phyloP scores from a whole-genome alignment of 352 stramenopile species.

The Phytophthora pinifolia region DNA sequence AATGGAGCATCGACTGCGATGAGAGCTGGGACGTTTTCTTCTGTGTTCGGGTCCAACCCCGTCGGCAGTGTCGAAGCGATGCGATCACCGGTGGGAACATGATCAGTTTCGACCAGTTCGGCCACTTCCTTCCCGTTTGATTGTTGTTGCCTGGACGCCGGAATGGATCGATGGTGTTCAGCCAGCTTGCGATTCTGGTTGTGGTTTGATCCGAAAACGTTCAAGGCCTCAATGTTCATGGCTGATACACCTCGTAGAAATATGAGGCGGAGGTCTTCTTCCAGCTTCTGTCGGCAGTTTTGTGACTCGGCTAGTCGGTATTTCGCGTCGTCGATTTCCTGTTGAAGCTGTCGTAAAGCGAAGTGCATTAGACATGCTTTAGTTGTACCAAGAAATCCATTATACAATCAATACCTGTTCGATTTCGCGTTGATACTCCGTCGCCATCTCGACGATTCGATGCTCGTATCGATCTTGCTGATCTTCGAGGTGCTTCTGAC shows the following conservation, averaged over 20 bases:
- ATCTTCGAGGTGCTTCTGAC: slow-evolving; percentile 28
- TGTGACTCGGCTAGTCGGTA: slow-evolving; percentile 35
- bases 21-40: neutral
- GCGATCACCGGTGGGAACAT: neutral
- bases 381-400: slow-evolving; percentile 2
- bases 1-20: neutral
- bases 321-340: slow-evolving; percentile 43
- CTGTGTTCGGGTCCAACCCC: neutral
- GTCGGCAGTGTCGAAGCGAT: neutral
- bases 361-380: neutral
- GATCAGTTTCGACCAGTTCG: neutral
- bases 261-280: slow-evolving; percentile 64
- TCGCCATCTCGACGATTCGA: slow-evolving; percentile 28
- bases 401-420: slow-evolving; percentile 28
- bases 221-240: slow-evolving; percentile 79
- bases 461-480: slow-evolving; percentile 34
- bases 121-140: slow-evolving; percentile 1
- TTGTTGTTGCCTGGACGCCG: slow-evolving; percentile 3
- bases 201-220: slow-evolving; percentile 59
- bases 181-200: slow-evolving; percentile 18
- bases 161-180: slow-evolving; percentile 3
- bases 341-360: slow-evolving; percentile 31
- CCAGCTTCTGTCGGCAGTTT: slow-evolving; percentile 45
- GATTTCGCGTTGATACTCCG: slow-evolving; percentile 47
- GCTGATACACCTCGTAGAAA: slow-evolving; percentile 71